Evolutionary conservation across 106 monocot species (phyloP).

Genomic region (Allium cepa): DNA sequence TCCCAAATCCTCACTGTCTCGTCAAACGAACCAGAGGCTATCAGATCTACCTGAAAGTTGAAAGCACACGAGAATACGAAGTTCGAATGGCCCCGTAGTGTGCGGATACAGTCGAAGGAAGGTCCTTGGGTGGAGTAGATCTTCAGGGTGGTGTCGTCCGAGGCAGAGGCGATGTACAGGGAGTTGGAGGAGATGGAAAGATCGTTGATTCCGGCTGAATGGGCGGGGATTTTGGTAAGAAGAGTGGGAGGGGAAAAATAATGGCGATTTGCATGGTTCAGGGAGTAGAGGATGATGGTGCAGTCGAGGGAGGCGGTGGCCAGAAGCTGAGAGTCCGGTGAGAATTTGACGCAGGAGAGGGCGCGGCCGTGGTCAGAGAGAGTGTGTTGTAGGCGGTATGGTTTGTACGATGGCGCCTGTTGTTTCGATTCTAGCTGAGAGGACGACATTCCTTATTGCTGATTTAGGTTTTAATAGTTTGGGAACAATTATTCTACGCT

Average conservation of each 20-base stretch:
- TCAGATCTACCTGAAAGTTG: constrained; percentile 56
- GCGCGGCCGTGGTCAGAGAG: constrained; percentile 52
- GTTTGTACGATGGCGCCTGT: constrained; percentile 31
- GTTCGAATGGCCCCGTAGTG: constrained; percentile 59
- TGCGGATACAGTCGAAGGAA: constrained; percentile 43
- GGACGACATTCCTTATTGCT: no score
- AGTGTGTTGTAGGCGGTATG: constrained; percentile 48
- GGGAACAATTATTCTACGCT: no score
- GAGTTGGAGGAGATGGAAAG: constrained; percentile 90
- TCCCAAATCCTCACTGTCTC: constrained; percentile 71
- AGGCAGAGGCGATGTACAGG: constrained; percentile 90
- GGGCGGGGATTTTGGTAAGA: constrained; percentile 40
- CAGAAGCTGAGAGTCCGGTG: constrained; percentile 77
- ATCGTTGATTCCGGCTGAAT: constrained; percentile 85
- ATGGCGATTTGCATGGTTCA: constrained; percentile 8
- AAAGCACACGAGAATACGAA: constrained; percentile 96
- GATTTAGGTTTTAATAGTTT: no score
- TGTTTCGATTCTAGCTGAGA: no score
- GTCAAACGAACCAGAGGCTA: constrained; percentile 77
- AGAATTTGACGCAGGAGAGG: constrained; percentile 94
- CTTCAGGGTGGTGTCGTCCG: constrained; percentile 86
- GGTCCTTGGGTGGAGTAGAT: constrained; percentile 64
- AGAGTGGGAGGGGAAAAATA: constrained; percentile 26
- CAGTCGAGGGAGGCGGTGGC: constrained; percentile 94
- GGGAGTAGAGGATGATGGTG: constrained; percentile 54